A percentile compares a stretch with the other conserved stretches of the same genome.
Conservation (phyloP, 2,329 filamentous ascomycete genomes). For the Myriangium duriaei region DNA sequence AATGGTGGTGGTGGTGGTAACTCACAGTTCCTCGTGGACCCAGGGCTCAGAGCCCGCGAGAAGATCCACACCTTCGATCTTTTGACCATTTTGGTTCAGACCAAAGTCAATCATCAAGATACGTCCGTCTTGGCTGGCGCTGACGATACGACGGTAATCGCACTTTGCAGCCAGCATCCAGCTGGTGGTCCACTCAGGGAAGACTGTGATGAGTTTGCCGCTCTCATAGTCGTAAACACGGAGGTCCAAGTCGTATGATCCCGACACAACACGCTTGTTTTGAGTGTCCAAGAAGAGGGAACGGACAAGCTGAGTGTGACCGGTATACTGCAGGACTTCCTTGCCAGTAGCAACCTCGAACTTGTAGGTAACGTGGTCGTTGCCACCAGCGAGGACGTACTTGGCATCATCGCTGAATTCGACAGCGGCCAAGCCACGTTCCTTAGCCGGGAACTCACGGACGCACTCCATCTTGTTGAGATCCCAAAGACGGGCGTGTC, state of each 20-base stretch:
- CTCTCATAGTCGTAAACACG: conserved; percentile 84
- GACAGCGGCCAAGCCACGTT: conserved; percentile 86
- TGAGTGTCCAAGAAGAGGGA: conserved; percentile 82
- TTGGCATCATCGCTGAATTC: conserved; percentile 94
- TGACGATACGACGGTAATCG: conserved; percentile 88
- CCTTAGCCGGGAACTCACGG: conserved; percentile 80
- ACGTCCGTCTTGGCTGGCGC: conserved; percentile 85
- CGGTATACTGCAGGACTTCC: conserved; percentile 65
- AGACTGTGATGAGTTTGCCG: conserved; percentile 65
- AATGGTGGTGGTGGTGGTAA: not conserved
- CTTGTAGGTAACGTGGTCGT: conserved; percentile 89
- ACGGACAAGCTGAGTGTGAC: conserved; percentile 76
- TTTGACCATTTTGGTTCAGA: conserved; percentile 17
- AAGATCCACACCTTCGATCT: conserved; percentile 13
- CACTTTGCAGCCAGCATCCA: conserved; percentile 96
- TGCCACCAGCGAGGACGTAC: conserved; percentile 85
- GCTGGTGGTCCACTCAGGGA: conserved; percentile 89
- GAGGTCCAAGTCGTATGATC: conserved; percentile 89
- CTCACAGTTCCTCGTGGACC: conserved; percentile 10
- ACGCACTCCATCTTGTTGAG: conserved; percentile 77
- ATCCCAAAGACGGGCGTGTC: conserved; percentile 90
- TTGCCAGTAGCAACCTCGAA: conserved; percentile 89
- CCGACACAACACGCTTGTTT: conserved; percentile 76
- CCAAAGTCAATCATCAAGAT: conserved; percentile 92
- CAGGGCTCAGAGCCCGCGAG: conserved; percentile 9